Base-by-base conservation (phyloP, 306 rosid species). In the Abrus pulchellus region DNA sequence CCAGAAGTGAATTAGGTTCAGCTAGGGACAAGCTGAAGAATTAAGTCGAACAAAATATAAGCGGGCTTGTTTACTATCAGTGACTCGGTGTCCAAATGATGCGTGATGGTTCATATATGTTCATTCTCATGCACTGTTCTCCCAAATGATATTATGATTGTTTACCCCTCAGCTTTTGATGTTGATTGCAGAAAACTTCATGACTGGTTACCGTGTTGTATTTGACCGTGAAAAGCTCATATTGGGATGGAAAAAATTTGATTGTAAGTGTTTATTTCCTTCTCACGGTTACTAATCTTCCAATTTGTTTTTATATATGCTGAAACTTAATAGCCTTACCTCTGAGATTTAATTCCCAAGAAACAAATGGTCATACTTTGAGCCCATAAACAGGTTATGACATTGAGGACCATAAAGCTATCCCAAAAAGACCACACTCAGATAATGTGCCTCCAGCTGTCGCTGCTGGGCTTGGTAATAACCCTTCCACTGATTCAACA, bases 181-280 rank as follows among this genome's bases (percentile, higher is more conserved):
- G 55, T 80, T 75, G 64, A 83, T 72, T 82, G 80, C 95, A 94
- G 99, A 93, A 87, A 94, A 94, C 89, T 94, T 90, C 80, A 93
- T 94, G 99, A 86, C 97, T 7, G 97, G 97, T 74, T 88, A 94
- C 88, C 92, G 69, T 11, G 93, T 94, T 30, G 91, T 94, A 77
- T 94, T 91, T 86, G 97, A 93, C 83, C 86, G 99, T 41, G 97
- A 94, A 86, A 93, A 86, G 82, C 85, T 90, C 68, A 69, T 82
- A 55, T 34, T 94, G 83, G 97, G 99, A 83, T 94, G 99, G 97
- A 93, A 86, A 89, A 90, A 94, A 84, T 91, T 74, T 83, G 91
- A 93, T 70, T 90, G 98, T 92, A 82, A 72, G 94, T 87, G 63
- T 72, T 69, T 75, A 41, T 41, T 81, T 71, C 80, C 85, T 32